Evolutionary conservation across 176 grass and related monocot species (phyloP), one percentile per base, ranked within the genome.

Genomic region (Tillandsia fasciculata): DNA sequence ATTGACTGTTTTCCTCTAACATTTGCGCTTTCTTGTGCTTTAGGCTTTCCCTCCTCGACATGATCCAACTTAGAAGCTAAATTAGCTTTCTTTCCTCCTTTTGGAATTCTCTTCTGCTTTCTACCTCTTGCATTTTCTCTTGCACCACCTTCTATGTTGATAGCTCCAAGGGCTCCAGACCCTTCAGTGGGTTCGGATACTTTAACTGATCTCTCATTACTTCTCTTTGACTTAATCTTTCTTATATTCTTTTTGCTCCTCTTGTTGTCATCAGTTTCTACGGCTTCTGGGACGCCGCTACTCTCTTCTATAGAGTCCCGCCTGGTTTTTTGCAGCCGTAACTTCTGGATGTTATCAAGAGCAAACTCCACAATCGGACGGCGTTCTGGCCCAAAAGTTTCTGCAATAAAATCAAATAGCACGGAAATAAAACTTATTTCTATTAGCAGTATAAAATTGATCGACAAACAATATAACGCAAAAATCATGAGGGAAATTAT

Each of bases 351-450:
- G 71, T 93, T 77, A 71, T 99, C 94, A 61, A 93, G 80, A 51
- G 94, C 89, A 56, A 93, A 99, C 72, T 99, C 89, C 58, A 90
- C 89, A 69, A 93, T 88, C 12, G 94, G 94, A 20, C 94, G 81
- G 2, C 77, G 86, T 28, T 97, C 89, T 56, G 72, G 63, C 50
- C 86, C 86, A 74, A 97, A 97, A 4, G 94, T 97, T 73, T 85
- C 86, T 97, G 64, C 59, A 81, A 70, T 29, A 69, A 47, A 75
- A 69, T 10, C 3, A 24, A 61, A 81, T 72, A 12, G 78, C 26
- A 49, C n/a, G 18, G 11, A 28, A 66, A 69, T 56, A 79, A 79
- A n/a, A 59, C 28, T 42, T 42, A 42, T 42, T 42, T 42, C 3
- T 42, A 42, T 42, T 42, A 42, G 5, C 33, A 42, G 3, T 7